These are phyloP conservation scores for Plasmodium knowlesi DNA, from an alignment of 169 alveolate species.

Conservation along the genomic window DNA sequence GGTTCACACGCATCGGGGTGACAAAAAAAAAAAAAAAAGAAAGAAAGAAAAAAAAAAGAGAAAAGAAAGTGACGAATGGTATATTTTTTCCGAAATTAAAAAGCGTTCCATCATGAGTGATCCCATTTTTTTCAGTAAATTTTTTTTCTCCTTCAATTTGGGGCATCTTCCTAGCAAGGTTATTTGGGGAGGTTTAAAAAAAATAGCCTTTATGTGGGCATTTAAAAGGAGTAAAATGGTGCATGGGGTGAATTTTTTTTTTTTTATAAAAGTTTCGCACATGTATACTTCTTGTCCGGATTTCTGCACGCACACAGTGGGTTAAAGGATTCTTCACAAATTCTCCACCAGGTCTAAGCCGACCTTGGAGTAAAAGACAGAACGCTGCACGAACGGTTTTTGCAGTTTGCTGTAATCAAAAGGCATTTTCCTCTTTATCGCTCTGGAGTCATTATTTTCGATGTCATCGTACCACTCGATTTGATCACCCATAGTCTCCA, in stretches of 20 bases:
- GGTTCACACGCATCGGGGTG: neutral
- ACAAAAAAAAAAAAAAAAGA: neutral
- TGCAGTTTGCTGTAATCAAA: conserved; percentile 65
- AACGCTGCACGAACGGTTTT: conserved; percentile 41
- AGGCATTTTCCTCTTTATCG: conserved; percentile 70
- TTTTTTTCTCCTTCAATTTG: no score
- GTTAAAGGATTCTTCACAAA: neutral
- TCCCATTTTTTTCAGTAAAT: neutral
- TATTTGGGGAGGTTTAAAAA: neutral
- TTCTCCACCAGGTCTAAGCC: conserved; percentile 63
- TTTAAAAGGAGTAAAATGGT: neutral
- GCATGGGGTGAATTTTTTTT: neutral
- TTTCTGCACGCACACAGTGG: neutral
- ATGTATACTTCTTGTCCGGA: neutral
- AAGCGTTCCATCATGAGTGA: neutral
- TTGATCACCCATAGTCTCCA: conserved; percentile 82
- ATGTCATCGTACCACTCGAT: conserved; percentile 88
- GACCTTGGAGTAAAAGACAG: conserved; percentile 41
- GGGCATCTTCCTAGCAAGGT: neutral
- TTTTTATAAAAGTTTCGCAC: neutral
- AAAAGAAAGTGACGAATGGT: neutral
- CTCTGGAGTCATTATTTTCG: conserved; percentile 59
- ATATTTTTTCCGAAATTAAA: neutral
- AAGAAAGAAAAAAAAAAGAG: neutral
- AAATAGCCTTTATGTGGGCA: neutral